Evolutionary conservation across 225 moss, liverwort and hornwort genomes (phyloP).

Genomic region (Climacium dendroides): DNA sequence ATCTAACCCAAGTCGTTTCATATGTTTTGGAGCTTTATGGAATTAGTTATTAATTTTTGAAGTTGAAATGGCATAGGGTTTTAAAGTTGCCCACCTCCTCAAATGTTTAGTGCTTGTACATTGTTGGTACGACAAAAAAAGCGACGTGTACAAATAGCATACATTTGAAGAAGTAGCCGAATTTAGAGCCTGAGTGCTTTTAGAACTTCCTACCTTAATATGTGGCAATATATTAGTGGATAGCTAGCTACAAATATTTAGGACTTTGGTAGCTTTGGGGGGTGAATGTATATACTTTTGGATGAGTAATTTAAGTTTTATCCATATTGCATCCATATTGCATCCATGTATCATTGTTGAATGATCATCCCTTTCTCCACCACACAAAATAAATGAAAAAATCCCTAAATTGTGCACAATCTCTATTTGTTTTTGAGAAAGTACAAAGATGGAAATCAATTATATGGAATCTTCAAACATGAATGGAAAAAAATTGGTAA

Average conservation of each 20-base stretch:
- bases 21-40: no score
- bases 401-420: rapidly evolving
- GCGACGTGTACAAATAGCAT: no score
- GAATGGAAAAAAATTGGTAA: not conserved
- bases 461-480: not conserved
- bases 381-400: not conserved
- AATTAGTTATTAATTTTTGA: no score
- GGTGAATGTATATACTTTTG: not conserved
- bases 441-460: not conserved
- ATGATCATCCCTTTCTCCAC: not conserved
- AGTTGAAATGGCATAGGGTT: no score
- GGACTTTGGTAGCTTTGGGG: no score
- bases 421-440: not conserved
- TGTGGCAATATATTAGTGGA: not conserved
- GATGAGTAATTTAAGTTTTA: not conserved
- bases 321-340: not conserved
- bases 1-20: no score
- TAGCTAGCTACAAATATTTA: not conserved
- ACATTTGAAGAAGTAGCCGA: no score
- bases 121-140: no score
- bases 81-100: no score
- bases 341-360: rapidly evolving
- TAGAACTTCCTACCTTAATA: no score
- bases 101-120: no score
- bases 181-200: no score